Conservation (phyloP, 768 basidiomycete genomes). For the Phaeotremella fagi region DNA sequence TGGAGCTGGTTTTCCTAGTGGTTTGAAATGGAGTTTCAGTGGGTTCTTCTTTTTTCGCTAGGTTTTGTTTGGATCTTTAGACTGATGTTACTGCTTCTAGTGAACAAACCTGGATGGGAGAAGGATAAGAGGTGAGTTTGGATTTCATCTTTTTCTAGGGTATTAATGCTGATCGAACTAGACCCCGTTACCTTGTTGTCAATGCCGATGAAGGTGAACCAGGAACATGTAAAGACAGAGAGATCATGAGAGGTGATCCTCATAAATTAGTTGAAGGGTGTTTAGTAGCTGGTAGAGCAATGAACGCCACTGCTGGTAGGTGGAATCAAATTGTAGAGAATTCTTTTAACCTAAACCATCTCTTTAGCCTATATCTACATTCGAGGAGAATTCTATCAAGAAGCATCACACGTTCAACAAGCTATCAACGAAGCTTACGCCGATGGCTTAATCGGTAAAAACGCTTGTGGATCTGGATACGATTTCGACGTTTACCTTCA, state of each 20-base stretch:
- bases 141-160: no score
- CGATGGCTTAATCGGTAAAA: slow-evolving; percentile 77
- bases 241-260: slow-evolving; percentile 94
- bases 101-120: slow-evolving; percentile 99
- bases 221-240: slow-evolving; percentile 97
- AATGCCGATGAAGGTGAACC: slow-evolving; percentile 99
- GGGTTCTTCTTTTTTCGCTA: slow-evolving; percentile 1
- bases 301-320: slow-evolving; percentile 83
- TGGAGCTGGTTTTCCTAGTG: slow-evolving; percentile 93
- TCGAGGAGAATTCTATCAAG: slow-evolving; percentile 95
- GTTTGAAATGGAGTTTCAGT: slow-evolving; percentile 73
- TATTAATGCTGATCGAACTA: slow-evolving; percentile 45
- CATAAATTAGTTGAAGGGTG: slow-evolving; percentile 98
- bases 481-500: slow-evolving; percentile 98
- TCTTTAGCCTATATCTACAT: slow-evolving; percentile 95
- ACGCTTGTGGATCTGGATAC: slow-evolving; percentile 88
- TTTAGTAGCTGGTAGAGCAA: slow-evolving; percentile 88
- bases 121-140: slow-evolving; percentile 70
- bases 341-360: background rate
- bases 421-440: slow-evolving; percentile 94
- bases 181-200: slow-evolving; percentile 92
- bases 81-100: slow-evolving; percentile 56
- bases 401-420: slow-evolving; percentile 87
- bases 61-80: background rate
- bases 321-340: background rate